A percentile compares a stretch with the other conserved stretches of the same genome.
These are phyloP conservation scores for Cornus florida DNA, from an alignment of 148 eudicot species.

Conservation along the genomic window DNA sequence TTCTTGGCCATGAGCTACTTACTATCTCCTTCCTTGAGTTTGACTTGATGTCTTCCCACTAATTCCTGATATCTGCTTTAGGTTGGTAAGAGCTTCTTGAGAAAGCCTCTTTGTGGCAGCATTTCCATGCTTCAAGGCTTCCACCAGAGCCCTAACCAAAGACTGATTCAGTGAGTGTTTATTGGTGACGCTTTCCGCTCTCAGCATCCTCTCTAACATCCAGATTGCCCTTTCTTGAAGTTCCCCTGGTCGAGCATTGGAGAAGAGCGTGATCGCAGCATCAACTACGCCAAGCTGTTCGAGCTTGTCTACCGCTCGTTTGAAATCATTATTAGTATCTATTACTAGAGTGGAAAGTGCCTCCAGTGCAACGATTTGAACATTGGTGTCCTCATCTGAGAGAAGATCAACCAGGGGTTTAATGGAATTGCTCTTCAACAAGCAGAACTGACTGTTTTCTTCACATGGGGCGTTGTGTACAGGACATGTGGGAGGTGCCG, in stretches of 20 bases:
- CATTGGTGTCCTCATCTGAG: constrained; percentile 37
- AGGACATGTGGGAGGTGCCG: constrained; percentile 40
- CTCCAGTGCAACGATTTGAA: constrained; percentile 52
- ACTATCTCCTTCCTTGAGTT: constrained; percentile 35
- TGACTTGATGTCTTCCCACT: constrained; percentile 52
- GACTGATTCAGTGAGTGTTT: constrained; percentile 42
- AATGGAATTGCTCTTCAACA: constrained; percentile 52
- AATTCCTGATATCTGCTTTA: constrained; percentile 60
- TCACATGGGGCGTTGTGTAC: constrained; percentile 59
- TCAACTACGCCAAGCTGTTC: constrained; percentile 50
- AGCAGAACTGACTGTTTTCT: constrained; percentile 50
- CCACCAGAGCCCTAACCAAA: constrained; percentile 59
- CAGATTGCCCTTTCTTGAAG: constrained; percentile 62
- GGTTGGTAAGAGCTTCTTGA: constrained; percentile 61
- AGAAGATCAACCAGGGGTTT: constrained; percentile 52
- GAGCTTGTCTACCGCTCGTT: constrained; percentile 50
- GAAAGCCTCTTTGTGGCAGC: constrained; percentile 48
- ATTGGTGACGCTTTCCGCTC: constrained; percentile 45
- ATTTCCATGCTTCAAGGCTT: constrained; percentile 61
- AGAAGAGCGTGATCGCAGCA: constrained; percentile 44
- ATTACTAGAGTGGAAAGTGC: constrained; percentile 61
- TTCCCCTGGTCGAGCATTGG: constrained; percentile 53
- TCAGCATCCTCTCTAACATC: constrained; percentile 56
- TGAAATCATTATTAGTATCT: constrained; percentile 26
- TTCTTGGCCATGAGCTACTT: background rate